Percentiles rank a stretch among this genome's conserved stretches.
Evolutionary conservation across 148 eudicot species (phyloP).

Genomic region (Rhododendron ferrugineum): DNA sequence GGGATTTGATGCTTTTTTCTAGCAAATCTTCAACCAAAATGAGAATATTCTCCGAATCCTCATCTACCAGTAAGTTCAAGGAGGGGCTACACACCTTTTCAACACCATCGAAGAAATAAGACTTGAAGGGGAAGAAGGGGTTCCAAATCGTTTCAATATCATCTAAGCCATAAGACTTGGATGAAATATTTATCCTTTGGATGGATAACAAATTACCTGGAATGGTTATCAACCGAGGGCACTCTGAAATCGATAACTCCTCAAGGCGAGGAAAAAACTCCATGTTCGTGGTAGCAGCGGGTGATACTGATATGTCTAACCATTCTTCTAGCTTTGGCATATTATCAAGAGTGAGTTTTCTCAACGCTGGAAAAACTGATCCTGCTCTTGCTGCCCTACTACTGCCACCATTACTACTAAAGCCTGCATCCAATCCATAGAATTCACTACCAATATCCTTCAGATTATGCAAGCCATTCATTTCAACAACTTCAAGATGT

Average conservation of each 20-base stretch:
- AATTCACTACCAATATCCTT: neutral
- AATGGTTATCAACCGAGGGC: neutral
- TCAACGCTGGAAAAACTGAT: neutral
- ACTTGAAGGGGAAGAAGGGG: no score
- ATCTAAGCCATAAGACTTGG: rapidly evolving
- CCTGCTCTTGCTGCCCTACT: neutral
- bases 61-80: neutral
- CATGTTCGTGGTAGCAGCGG: neutral
- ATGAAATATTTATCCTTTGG: no score
- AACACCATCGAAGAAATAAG: no score
- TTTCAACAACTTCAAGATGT: neutral
- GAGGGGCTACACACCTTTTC: no score
- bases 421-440: neutral
- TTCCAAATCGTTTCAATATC: no score
- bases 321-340: neutral
- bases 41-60: neutral
- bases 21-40: no score
- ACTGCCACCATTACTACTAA: neutral
- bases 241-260: no score
- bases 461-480: neutral
- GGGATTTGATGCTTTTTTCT: no score
- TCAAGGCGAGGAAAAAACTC: neutral
- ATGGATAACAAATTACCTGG: neutral
- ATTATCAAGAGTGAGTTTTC: neutral
- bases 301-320: neutral